Base-by-base conservation (phyloP, 1,139 yeast genomes). In the Suhomyces anneliseae region DNA sequence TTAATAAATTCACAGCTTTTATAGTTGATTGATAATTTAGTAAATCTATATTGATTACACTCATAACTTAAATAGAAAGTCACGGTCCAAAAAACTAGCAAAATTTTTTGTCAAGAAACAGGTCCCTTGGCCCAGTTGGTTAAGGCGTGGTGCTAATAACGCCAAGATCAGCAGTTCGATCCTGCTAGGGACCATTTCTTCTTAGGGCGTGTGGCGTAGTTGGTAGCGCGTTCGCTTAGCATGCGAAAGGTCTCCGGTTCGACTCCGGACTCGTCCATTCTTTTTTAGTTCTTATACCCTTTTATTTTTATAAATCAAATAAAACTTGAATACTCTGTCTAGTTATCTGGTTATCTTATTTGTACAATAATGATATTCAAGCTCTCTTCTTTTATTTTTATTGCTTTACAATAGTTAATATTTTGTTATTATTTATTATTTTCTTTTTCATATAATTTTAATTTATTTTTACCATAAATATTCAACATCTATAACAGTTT, bases 211-310 rank as follows among this genome's bases (percentile, higher is more conserved):
- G 87, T 83, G 88, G 89, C 89, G 88, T 80, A 83, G 89, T 83
- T 82, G 89, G 89, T 83, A 83, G 89, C 88, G 89, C 88, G 89
- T 81, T 81, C 86, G 82, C 89, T 83, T 83, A 81, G 90, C 90
- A 83, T 82, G 89, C 82, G 86, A 81, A 81, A 83, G 90, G 89
- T 83, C 90, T 81, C 83, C 82, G 88, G 88, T 80, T 82, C 89
- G 86, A 83, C 78, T 83, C 89, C 88, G 83, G 84, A 82, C 88
- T 84, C 88, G 89, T 83, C 88, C 88, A 83, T 40, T 47, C 36
- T 42, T 40, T 38, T 38, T 36, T 37, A 8, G 36, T 27, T 40
- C 36, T 11, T 24, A 8, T n/a, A 11, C 8, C 12, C 2, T 38
- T 5, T n/a, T 27, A 11, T 29, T 38, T 8, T 32, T 12, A 3